phyloP scores from a whole-genome alignment of 805 yeast genomes.

The Danielia oregonensis region DNA sequence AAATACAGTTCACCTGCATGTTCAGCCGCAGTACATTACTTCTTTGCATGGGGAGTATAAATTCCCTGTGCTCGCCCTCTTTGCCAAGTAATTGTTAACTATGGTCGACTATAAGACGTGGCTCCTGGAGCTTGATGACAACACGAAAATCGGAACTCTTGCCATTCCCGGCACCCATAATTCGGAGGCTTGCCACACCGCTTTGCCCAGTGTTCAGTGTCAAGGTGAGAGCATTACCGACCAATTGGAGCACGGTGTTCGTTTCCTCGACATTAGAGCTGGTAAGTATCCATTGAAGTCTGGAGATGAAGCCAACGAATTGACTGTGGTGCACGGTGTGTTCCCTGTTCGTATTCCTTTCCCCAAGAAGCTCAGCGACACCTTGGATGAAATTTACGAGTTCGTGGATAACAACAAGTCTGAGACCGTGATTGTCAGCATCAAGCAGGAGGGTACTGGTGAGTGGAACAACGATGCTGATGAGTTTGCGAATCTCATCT shows the following conservation, averaged over 20 bases:
- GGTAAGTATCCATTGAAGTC: conserved; percentile 54
- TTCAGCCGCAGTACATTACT: too few species aligned
- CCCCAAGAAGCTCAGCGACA: conserved; percentile 49
- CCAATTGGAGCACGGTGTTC: conserved; percentile 69
- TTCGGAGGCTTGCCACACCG: conserved; percentile 66
- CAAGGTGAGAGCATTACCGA: conserved; percentile 58
- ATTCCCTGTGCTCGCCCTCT: too few species aligned
- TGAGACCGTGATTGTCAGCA: conserved; percentile 62
- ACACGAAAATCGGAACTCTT: conserved; percentile 47
- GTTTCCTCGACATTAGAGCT: conserved; percentile 66
- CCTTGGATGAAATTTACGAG: conserved; percentile 54
- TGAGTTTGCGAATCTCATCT: conserved; percentile 60
- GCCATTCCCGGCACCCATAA: conserved; percentile 86
- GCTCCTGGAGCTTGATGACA: conserved; percentile 53
- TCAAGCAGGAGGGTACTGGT: conserved; percentile 72
- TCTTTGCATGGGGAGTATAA: too few species aligned
- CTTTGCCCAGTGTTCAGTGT: conserved; percentile 75
- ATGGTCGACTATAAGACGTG: conserved; percentile 47
- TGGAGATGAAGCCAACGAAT: conserved; percentile 48
- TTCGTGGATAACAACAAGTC: conserved; percentile 50
- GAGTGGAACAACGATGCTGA: conserved; percentile 60
- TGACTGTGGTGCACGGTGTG: conserved; percentile 70
- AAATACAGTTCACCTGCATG: too few species aligned
- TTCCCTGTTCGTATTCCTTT: conserved; percentile 66
- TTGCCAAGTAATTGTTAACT: too few species aligned